Base-by-base conservation (phyloP, 2,329 filamentous ascomycete species). In the Cadophora sp. region DNA sequence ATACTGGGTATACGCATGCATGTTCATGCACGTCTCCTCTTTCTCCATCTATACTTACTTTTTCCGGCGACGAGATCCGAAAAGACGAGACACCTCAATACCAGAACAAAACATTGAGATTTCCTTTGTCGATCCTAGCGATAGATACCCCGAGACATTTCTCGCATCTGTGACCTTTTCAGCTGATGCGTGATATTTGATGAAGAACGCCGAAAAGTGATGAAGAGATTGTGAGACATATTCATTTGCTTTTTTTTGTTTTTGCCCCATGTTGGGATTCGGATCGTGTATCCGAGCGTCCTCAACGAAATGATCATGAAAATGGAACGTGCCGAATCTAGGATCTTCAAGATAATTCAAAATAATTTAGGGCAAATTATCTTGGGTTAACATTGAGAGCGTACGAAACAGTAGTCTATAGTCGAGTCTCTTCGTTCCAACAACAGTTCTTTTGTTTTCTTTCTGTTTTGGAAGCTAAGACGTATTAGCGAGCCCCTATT, bases 401-500 rank as follows among this genome's bases (percentile, higher is more conserved):
- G 27, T 30, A 30, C 27, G 27, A 30, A 30, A 30, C 6, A 30
- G 27, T 6, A 4, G 27, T 30, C n/a, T n/a, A n/a, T n/a, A n/a
- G n/a, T n/a, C n/a, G n/a, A 30, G 6, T 30, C 27, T 30, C 27
- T 6, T 30, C 4, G 27, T 30, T 30, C 27, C 1, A 30, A 30
- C 1, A 30, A 30, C 27, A 4, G 50, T 55, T 39, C 5, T 20
- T n/a, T 22, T 30, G 11, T 55, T 55, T 33, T 43, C 41, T 43
- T 41, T 13, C 6, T 39, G 16, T 22, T 43, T 20, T 24, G 20
- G 20, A 27, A 24, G 55, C 36, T 27, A 58, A 58, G n/a, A 22
- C 41, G 9, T 24, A 43, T 58, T 58, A 58, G 55, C 55, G 55
- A 58, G 55, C 55, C 55, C 55, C 33, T 58, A 16, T 58, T 43